A percentile compares a stretch with the other conserved stretches of the same genome.
Conservation (phyloP, 1,139 yeast species). For the Kodamaea anthophila region DNA sequence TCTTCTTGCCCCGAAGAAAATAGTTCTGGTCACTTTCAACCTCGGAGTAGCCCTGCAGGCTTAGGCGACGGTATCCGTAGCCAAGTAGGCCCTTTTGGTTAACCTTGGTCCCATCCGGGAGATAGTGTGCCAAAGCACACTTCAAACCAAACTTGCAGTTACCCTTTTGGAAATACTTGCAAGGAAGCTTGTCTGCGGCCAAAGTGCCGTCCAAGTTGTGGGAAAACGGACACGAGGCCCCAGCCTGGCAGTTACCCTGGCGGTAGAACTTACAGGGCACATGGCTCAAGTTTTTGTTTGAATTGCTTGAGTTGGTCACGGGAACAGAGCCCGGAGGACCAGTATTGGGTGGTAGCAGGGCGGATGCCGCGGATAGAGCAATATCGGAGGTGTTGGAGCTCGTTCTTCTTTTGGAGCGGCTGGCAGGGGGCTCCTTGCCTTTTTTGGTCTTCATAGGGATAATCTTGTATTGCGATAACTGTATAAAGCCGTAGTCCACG, state of each 20-base stretch:
- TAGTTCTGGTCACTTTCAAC: no score
- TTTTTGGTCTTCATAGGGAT: constrained; percentile 6
- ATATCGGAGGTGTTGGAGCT: constrained; percentile 3
- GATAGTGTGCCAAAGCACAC: constrained; percentile 87
- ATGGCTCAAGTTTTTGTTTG: constrained; percentile 58
- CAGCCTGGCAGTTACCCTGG: constrained; percentile 95
- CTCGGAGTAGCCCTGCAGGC: no score
- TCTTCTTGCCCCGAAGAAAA: no score
- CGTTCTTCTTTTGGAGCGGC: constrained; percentile 3
- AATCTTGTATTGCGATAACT: constrained; percentile 7
- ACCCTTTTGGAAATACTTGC: constrained; percentile 91
- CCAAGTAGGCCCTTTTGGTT: constrained; percentile 37
- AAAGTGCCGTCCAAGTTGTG: constrained; percentile 61
- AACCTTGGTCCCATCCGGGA: constrained; percentile 83
- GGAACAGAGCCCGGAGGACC: constrained; percentile 36
- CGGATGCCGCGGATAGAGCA: constrained; percentile 7
- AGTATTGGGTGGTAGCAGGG: constrained; percentile 34
- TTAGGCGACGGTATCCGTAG: constrained; percentile 2
- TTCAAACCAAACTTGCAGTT: constrained; percentile 90
- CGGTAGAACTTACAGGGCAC: constrained; percentile 92
- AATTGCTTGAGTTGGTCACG: constrained; percentile 8
- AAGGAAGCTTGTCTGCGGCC: constrained; percentile 64
- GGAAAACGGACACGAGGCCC: constrained; percentile 84
- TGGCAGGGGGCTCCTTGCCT: constrained; percentile 2
- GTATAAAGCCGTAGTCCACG: constrained; percentile 6